Conservation (phyloP, 1,139 yeast species). For the Pichia kudriavzevii region DNA sequence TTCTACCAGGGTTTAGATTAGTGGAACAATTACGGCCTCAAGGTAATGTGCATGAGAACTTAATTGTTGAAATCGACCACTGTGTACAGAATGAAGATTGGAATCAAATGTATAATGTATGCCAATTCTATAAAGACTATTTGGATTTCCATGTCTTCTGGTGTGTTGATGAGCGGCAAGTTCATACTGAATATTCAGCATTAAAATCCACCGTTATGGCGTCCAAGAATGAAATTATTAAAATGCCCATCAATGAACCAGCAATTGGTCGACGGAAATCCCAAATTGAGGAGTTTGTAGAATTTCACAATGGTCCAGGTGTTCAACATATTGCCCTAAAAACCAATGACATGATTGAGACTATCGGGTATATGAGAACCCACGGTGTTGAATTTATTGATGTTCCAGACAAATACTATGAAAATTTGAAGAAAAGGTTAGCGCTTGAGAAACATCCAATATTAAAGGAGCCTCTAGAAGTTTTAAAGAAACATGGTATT, state of each 20-base stretch:
- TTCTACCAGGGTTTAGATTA: slow-evolving; percentile 42
- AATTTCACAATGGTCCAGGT: slow-evolving; percentile 72
- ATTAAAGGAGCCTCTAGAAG: slow-evolving; percentile 42
- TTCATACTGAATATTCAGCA: slow-evolving; percentile 63
- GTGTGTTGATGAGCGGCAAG: slow-evolving; percentile 75
- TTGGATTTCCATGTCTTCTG: slow-evolving; percentile 74
- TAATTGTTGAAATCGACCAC: slow-evolving; percentile 52
- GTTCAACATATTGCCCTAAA: slow-evolving; percentile 72
- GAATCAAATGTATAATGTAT: slow-evolving; percentile 54
- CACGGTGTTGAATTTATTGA: slow-evolving; percentile 67
- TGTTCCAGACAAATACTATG: slow-evolving; percentile 52
- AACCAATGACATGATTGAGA: slow-evolving; percentile 50
- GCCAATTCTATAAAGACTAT: slow-evolving; percentile 49
- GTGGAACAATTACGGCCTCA: background rate
- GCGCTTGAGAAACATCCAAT: slow-evolving; percentile 30
- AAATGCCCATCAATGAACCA: slow-evolving; percentile 83
- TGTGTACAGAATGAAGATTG: slow-evolving; percentile 74
- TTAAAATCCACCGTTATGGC: slow-evolving; percentile 73
- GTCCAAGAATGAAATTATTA: slow-evolving; percentile 53
- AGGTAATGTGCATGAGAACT: slow-evolving; percentile 17
- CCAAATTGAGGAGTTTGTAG: slow-evolving; percentile 77
- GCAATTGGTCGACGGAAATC: slow-evolving; percentile 58
- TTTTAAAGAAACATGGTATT: slow-evolving; percentile 38
- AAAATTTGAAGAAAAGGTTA: slow-evolving; percentile 39
- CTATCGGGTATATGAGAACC: slow-evolving; percentile 45